Evolutionary conservation across 768 basidiomycete species (phyloP).

Genomic region (Termitomyces sp.): DNA sequence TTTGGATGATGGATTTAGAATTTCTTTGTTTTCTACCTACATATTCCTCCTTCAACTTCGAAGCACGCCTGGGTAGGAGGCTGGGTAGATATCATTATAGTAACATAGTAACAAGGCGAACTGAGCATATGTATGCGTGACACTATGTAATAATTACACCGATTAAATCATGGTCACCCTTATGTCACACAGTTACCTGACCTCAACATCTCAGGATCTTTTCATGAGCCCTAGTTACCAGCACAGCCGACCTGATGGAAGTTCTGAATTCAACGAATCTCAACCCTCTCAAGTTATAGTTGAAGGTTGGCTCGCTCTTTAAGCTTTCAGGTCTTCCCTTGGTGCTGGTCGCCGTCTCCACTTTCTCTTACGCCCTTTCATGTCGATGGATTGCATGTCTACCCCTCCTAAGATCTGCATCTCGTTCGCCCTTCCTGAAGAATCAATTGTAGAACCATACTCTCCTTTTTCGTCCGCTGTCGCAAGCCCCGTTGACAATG

Average conservation of each 20-base stretch:
- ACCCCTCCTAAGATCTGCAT: conserved; percentile 65
- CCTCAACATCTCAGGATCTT: too few relatives aligned
- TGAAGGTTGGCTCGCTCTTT: conserved; percentile 11
- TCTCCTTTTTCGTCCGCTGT: conserved; percentile 50
- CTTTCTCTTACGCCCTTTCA: conserved; percentile 11
- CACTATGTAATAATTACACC: too few relatives aligned
- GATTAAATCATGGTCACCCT: too few relatives aligned
- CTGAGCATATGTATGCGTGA: too few relatives aligned
- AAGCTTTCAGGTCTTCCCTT: conserved; percentile 6
- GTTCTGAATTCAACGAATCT: conserved; percentile 1
- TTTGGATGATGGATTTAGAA: too few relatives aligned
- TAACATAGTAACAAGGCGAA: too few relatives aligned
- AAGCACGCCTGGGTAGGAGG: too few relatives aligned
- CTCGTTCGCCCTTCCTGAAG: conserved; percentile 59
- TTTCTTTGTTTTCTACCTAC: too few relatives aligned
- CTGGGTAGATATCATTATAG: too few relatives aligned
- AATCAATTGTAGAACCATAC: conserved; percentile 44
- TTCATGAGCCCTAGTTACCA: too few relatives aligned
- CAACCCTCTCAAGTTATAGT: background rate
- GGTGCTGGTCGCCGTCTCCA: conserved; percentile 50
- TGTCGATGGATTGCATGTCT: conserved; percentile 35
- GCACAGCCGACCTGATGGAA: conserved; percentile 7
- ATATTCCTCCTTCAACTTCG: too few relatives aligned
- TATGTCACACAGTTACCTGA: too few relatives aligned
- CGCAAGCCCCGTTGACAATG: conserved; percentile 30